Percentiles rank a stretch among this genome's conserved stretches.
Conservation (phyloP, 331 rosid species). For the Rhamnella rubrinervis region DNA sequence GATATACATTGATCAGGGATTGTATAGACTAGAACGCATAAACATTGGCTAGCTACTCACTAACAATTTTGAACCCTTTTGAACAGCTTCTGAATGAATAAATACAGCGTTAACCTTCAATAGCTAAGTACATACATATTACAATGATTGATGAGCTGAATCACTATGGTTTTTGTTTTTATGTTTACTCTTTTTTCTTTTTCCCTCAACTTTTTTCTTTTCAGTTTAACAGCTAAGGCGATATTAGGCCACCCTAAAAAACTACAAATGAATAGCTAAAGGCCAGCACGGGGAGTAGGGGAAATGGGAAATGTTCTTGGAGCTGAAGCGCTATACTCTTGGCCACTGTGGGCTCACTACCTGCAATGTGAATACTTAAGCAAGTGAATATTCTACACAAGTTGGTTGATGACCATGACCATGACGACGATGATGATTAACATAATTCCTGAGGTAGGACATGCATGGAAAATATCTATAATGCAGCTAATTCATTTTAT, state of each 20-base stretch:
- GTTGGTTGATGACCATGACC: neutral
- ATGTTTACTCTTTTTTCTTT: neutral
- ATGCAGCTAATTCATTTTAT: neutral
- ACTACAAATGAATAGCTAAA: too few species aligned
- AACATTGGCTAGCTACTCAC: too few species aligned
- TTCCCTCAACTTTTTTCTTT: neutral
- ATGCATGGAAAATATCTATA: neutral
- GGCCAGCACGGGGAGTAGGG: too few species aligned
- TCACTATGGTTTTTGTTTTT: neutral
- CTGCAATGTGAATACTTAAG: slow-evolving; percentile 44
- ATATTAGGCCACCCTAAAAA: too few species aligned
- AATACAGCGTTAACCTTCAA: neutral
- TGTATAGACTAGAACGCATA: too few species aligned
- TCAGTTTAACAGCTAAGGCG: too few species aligned
- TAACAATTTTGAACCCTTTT: too few species aligned
- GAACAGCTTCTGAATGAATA: too few species aligned
- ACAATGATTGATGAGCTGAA: too few species aligned
- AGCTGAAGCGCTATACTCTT: slow-evolving; percentile 39
- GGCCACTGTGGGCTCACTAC: slow-evolving; percentile 99
- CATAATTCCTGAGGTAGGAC: neutral
- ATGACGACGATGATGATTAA: neutral
- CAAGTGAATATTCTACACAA: neutral
- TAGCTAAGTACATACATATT: too few species aligned
- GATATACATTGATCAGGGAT: too few species aligned
- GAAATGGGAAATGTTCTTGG: neutral